A percentile compares a stretch with the other conserved stretches of the same genome.
phyloP scores from a whole-genome alignment of 768 basidiomycete species.

The Trichaptum fuscoviolaceum region DNA sequence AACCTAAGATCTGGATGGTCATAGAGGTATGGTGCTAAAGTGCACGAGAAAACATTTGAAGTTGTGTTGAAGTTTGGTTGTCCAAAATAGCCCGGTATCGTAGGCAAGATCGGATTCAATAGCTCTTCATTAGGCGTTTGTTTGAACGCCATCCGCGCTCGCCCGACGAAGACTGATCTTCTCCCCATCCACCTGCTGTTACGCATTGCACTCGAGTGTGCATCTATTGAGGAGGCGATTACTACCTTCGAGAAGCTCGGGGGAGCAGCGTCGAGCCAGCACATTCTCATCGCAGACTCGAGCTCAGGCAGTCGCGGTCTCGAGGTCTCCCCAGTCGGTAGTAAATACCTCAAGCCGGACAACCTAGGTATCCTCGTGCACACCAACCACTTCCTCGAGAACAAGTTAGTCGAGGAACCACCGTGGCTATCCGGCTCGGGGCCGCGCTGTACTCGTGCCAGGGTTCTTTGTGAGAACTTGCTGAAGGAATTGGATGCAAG shows the following conservation, averaged over 20 bases:
- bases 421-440: slow-evolving; percentile 28
- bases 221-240: slow-evolving; percentile 23
- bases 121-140: slow-evolving; percentile 29
- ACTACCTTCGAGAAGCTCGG: slow-evolving; percentile 22
- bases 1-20: slow-evolving; percentile 32
- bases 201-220: slow-evolving; percentile 27
- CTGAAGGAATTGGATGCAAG: slow-evolving; percentile 10
- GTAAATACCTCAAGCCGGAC: slow-evolving; percentile 22
- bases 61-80: background rate
- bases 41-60: background rate
- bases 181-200: slow-evolving; percentile 30
- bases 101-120: slow-evolving; percentile 35
- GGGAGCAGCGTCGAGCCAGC: slow-evolving; percentile 29
- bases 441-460: slow-evolving; percentile 22
- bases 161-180: slow-evolving; percentile 23
- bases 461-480: slow-evolving; percentile 21
- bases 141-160: slow-evolving; percentile 32
- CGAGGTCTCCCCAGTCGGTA: slow-evolving; percentile 28
- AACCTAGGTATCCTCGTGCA: slow-evolving; percentile 25
- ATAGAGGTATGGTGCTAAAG: slow-evolving; percentile 23
- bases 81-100: slow-evolving; percentile 26
- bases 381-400: slow-evolving; percentile 32
- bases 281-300: slow-evolving; percentile 30
- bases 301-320: slow-evolving; percentile 20
- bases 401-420: slow-evolving; percentile 26